A percentile compares a stretch with the other conserved stretches of the same genome.
Conservation (phyloP, 306 rosid genomes). For the Morella rubra region DNA sequence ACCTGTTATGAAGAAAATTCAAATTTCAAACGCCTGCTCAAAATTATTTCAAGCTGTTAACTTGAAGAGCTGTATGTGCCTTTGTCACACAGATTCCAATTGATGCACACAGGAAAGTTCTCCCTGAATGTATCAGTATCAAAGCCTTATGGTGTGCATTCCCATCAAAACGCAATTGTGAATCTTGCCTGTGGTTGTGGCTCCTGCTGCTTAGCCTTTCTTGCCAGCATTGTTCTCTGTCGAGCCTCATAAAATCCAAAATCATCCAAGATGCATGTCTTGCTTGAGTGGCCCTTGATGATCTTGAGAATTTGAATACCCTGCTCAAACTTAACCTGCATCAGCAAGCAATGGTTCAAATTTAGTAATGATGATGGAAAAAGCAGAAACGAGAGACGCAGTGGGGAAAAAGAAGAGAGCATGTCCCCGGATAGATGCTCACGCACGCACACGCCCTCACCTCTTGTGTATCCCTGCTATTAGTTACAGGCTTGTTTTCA, state of each 20-base stretch:
- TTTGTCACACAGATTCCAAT: not conserved
- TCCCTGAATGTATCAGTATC: not conserved
- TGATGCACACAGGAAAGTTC: not conserved
- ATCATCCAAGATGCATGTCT: conserved; percentile 53
- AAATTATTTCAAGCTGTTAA: not conserved
- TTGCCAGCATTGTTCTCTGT: conserved; percentile 35
- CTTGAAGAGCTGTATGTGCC: not conserved
- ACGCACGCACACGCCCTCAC: conserved; percentile 28
- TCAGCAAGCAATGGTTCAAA: not conserved
- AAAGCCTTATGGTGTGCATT: not conserved
- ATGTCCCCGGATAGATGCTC: not conserved
- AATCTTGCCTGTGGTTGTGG: conserved; percentile 31
- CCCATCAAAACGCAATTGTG: not conserved
- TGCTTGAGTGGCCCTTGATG: conserved; percentile 41
- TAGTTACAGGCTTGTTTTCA: conserved; percentile 55
- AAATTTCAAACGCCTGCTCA: not conserved
- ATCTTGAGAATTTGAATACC: conserved; percentile 42
- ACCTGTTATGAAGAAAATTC: conserved; percentile 14
- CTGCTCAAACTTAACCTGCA: conserved; percentile 49
- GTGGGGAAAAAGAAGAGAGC: not conserved
- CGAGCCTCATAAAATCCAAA: conserved; percentile 52
- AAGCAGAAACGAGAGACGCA: not conserved
- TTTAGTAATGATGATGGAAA: not conserved
- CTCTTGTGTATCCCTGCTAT: conserved; percentile 62
- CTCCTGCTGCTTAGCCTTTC: conserved; percentile 40